Base-by-base conservation (phyloP, 495 filamentous ascomycete species). In the Talaromyces trachyspermus region DNA sequence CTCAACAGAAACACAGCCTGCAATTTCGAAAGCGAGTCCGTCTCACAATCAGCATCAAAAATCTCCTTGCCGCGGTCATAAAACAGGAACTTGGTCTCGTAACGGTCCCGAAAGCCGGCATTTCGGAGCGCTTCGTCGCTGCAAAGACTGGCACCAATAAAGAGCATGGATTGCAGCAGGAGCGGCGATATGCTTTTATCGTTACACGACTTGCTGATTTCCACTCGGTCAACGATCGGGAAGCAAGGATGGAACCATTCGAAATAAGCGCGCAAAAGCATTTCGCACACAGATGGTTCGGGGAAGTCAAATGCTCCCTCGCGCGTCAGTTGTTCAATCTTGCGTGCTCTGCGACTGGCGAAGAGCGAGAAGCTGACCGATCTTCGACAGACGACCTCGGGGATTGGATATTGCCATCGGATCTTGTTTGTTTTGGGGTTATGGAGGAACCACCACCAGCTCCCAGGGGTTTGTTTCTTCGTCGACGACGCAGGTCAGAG, bases 211-310 rank as follows among this genome's bases (percentile, higher is more conserved):
- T 50, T 50, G 41, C 56, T 55, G 9, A 68, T 50, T 0, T 50
- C 48, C 3, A 44, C 41, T 0, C 64, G 58, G 42, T 72, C 64
- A 4, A 72, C 37, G 24, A 71, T 60, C 0, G 66, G 69, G 25
- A 71, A 72, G 25, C 66, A 68, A 3, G 69, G 69, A 45, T 72
- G 68, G 29, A 72, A 66, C 67, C 69, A 71, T 24, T 62, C 58
- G 44, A 72, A 72, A 41, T 69, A 72, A 14, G 67, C 67, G 14
- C 58, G 49, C 2, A 72, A 43, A 11, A 69, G 55, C 3, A 52
- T 49, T 9, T 64, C 57, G 40, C 60, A 62, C 0, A 66, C 56
- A 0, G 57, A 46, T 1, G 54, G 49, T 17, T 63, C 57, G 0
- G 67, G 67, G 36, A 64, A 72, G 1, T 58, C 51, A 25, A 72